Evolutionary conservation across 148 eudicot genomes (phyloP).

Genomic region (Silene conica): DNA sequence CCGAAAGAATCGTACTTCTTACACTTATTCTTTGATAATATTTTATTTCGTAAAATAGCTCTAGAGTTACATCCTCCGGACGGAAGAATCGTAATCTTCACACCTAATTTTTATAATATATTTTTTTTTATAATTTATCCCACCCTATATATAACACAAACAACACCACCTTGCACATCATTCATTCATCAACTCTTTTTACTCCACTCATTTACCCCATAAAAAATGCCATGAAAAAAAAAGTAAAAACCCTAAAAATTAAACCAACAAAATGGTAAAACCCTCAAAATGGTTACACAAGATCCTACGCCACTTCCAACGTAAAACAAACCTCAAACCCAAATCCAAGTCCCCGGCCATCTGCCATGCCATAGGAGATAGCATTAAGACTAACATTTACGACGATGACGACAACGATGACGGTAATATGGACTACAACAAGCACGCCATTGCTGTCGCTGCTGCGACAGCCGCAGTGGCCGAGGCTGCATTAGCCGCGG

Average conservation of each 20-base stretch:
- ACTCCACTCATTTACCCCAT: no score
- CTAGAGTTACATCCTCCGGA: no score
- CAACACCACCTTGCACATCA: no score
- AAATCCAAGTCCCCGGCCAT: not conserved
- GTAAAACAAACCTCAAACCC: slow-evolving; percentile 6
- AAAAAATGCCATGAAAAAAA: not conserved
- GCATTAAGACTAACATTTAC: not conserved
- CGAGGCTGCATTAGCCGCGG: slow-evolving; percentile 88
- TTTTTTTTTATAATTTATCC: no score
- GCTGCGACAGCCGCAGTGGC: slow-evolving; percentile 93
- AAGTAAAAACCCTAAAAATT: not conserved
- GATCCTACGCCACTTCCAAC: slow-evolving; percentile 27
- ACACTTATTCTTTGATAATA: no score
- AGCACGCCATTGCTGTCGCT: slow-evolving; percentile 90
- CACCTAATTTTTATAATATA: no score
- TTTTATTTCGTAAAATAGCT: no score
- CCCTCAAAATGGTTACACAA: slow-evolving; percentile 35
- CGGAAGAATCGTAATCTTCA: no score
- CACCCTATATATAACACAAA: no score
- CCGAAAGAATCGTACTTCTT: no score
- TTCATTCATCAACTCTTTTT: no score
- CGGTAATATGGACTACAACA: slow-evolving; percentile 51
- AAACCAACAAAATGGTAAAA: slow-evolving; percentile 20
- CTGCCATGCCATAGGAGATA: not conserved
- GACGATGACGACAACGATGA: not conserved